These are phyloP conservation scores for Pleurozium schreberi DNA, from an alignment of 225 moss, liverwort and hornwort species.

Conservation along the genomic window DNA sequence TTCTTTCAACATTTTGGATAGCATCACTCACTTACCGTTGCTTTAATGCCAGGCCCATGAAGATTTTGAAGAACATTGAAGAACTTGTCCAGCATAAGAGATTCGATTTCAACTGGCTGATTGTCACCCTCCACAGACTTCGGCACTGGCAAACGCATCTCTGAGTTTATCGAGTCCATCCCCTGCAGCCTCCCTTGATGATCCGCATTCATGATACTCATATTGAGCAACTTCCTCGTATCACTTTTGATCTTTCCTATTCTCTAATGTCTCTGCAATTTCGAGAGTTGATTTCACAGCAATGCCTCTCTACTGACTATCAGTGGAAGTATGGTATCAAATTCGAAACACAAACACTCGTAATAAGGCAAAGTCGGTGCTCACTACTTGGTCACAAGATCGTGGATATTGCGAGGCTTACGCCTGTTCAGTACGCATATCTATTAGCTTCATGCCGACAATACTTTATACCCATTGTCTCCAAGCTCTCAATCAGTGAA, in stretches of 20 bases:
- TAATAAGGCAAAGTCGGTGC: not conserved
- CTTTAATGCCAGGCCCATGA: constrained; percentile 46
- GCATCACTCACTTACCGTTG: constrained; percentile 19
- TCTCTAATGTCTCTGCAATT: not conserved
- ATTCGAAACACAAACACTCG: not conserved
- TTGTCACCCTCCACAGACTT: constrained; percentile 28
- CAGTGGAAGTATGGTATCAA: not conserved
- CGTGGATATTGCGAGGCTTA: not conserved
- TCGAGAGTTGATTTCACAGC: not conserved
- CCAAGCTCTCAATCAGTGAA: not conserved
- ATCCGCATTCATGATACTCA: constrained; percentile 7
- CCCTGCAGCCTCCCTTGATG: constrained; percentile 11
- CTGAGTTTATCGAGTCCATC: constrained; percentile 19
- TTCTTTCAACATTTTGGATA: not conserved
- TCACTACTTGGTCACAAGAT: not conserved
- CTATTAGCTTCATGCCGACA: not conserved
- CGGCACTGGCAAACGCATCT: constrained; percentile 45
- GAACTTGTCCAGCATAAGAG: constrained; percentile 39
- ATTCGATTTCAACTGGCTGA: constrained; percentile 28
- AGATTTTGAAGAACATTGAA: constrained; percentile 44
- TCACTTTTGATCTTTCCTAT: not conserved
- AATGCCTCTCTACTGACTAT: not conserved
- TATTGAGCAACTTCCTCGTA: not conserved
- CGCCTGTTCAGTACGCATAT: not conserved
- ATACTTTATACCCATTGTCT: not conserved